Evolutionary conservation across 768 basidiomycete species (phyloP).

Genomic region (Leccinum aurantiacum): DNA sequence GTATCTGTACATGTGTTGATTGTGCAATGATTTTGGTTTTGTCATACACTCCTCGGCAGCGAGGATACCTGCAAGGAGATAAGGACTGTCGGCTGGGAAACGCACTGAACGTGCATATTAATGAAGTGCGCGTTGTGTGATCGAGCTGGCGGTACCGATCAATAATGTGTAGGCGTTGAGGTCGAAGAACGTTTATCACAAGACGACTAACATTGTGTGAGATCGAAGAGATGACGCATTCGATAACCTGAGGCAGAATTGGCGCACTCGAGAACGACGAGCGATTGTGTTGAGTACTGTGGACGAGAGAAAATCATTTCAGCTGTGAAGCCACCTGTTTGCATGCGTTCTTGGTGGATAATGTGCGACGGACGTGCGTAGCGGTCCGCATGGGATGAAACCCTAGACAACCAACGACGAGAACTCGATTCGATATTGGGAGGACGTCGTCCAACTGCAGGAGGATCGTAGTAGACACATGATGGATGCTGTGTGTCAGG

Average conservation of each 20-base stretch:
- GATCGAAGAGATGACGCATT: background rate
- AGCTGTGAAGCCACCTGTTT: background rate
- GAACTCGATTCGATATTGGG: background rate
- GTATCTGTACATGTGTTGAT: background rate
- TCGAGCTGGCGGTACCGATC: background rate
- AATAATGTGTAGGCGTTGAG: slow-evolving; percentile 12
- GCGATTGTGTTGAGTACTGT: background rate
- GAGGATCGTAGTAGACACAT: background rate
- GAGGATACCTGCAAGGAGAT: slow-evolving; percentile 1
- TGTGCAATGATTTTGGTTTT: slow-evolving; percentile 1
- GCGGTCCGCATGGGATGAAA: background rate
- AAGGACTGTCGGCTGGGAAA: background rate
- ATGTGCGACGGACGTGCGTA: background rate
- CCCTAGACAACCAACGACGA: slow-evolving; percentile 5
- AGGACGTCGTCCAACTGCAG: background rate
- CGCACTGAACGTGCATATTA: background rate
- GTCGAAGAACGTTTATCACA: background rate
- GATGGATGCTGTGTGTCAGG: background rate
- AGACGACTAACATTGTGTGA: background rate
- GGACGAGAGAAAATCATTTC: background rate
- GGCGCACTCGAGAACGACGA: background rate
- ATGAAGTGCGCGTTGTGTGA: background rate
- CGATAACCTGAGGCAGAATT: slow-evolving; percentile 3
- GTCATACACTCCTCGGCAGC: background rate
- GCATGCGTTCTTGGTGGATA: background rate